A percentile compares a stretch with the other conserved stretches of the same genome.
phyloP scores from a whole-genome alignment of 2,329 filamentous ascomycete genomes.

The Zelopaecilomyces penicillatus region DNA sequence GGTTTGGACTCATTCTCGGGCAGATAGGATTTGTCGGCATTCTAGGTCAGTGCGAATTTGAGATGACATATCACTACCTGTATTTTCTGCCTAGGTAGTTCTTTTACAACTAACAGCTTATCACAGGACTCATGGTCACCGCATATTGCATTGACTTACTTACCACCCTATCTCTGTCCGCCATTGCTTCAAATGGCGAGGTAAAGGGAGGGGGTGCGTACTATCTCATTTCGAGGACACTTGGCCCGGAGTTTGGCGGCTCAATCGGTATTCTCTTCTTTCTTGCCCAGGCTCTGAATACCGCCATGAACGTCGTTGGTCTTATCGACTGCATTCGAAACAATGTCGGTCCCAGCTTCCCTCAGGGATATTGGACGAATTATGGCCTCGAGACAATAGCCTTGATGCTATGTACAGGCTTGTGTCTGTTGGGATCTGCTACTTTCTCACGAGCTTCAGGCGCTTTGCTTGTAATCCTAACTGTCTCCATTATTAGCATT shows the following conservation, averaged over 20 bases:
- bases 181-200: slow-evolving; percentile 83
- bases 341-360: slow-evolving; percentile 61
- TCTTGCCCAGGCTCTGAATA: slow-evolving; percentile 81
- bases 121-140: slow-evolving; percentile 57
- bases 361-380: slow-evolving; percentile 65
- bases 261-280: slow-evolving; percentile 86
- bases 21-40: slow-evolving; percentile 74
- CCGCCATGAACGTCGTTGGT: slow-evolving; percentile 79
- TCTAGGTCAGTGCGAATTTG: slow-evolving; percentile 48
- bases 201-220: slow-evolving; percentile 83
- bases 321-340: slow-evolving; percentile 74
- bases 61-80: neutral
- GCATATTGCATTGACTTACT: slow-evolving; percentile 79
- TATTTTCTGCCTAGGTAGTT: neutral
- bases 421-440: slow-evolving; percentile 72
- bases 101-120: neutral
- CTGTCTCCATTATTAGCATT: slow-evolving; percentile 70
- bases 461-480: slow-evolving; percentile 60
- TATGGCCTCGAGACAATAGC: slow-evolving; percentile 70
- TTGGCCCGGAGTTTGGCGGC: slow-evolving; percentile 83
- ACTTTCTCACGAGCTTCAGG: slow-evolving; percentile 78
- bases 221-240: slow-evolving; percentile 76
- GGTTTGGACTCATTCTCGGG: slow-evolving; percentile 77
- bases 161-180: slow-evolving; percentile 77
- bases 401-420: slow-evolving; percentile 60